These are phyloP conservation scores for Lasiosphaeriaceae sp. DNA, from an alignment of 495 filamentous ascomycete genomes.

Conservation along the genomic window DNA sequence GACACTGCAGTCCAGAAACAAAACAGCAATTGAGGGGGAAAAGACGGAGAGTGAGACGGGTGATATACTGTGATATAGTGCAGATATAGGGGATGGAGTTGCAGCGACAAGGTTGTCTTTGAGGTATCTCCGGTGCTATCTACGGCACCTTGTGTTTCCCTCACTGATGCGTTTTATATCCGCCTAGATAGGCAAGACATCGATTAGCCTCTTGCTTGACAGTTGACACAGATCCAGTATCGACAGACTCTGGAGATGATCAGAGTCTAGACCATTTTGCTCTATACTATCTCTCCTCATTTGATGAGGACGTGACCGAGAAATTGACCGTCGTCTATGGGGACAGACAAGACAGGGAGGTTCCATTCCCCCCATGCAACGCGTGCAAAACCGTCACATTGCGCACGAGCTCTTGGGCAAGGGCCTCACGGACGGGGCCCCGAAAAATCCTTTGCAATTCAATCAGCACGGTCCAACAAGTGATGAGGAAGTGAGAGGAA, in stretches of 20 bases:
- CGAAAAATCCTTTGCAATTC: background rate
- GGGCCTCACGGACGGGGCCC: background rate
- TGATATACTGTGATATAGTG: background rate
- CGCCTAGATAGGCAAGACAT: no score
- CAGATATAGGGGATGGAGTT: background rate
- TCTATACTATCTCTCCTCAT: no score
- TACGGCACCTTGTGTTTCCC: no score
- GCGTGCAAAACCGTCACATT: conserved; percentile 1
- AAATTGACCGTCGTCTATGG: background rate
- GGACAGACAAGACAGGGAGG: background rate
- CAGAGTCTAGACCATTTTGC: no score
- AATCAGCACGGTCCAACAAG: no score
- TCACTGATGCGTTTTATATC: no score
- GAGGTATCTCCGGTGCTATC: background rate
- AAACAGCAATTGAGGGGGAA: background rate
- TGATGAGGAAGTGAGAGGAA: no score
- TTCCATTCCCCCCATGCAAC: conserved; percentile 6
- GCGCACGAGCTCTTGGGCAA: background rate
- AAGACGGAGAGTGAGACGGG: background rate
- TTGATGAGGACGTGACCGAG: no score
- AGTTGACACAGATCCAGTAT: no score
- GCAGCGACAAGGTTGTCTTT: background rate
- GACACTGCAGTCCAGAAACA: no score
- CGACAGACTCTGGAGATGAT: no score
- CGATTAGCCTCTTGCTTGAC: no score